Evolutionary conservation across 2,329 filamentous ascomycete genomes (phyloP).

Genomic region (Lomentospora prolificans): DNA sequence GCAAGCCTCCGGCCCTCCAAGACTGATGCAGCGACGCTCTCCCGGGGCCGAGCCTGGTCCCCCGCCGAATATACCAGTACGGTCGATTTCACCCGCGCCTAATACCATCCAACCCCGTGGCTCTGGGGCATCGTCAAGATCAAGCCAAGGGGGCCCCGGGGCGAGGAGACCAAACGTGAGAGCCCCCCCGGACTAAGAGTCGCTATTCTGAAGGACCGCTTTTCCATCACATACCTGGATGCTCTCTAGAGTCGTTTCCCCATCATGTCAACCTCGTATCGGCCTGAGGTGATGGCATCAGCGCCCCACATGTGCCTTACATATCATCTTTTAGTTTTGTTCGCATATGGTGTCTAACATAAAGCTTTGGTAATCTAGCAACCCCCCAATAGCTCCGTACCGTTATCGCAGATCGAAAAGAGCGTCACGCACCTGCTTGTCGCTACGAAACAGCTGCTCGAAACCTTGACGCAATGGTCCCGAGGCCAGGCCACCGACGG

Average conservation of each 20-base stretch:
- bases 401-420: constrained; percentile 94
- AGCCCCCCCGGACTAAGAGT: not conserved
- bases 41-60: constrained; percentile 52
- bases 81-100: constrained; percentile 50
- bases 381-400: constrained; percentile 39
- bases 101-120: constrained; percentile 46
- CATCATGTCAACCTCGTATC: not conserved
- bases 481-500: constrained; percentile 83
- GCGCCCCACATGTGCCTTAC: too few species aligned
- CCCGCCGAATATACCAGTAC: constrained; percentile 43
- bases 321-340: not conserved
- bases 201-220: not conserved
- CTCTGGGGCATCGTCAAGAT: constrained; percentile 55
- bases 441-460: constrained; percentile 92
- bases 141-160: constrained; percentile 17
- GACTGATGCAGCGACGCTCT: constrained; percentile 48
- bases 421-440: constrained; percentile 96
- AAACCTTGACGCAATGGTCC: constrained; percentile 97
- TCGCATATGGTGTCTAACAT: not conserved
- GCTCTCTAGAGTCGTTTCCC: not conserved
- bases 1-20: constrained; percentile 41
- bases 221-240: not conserved
- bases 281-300: too few species aligned
- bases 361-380: constrained; percentile 1
- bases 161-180: constrained; percentile 50